These are phyloP conservation scores for Fusarium heterosporum DNA, from an alignment of 2,329 filamentous ascomycete genomes.

Conservation along the genomic window DNA sequence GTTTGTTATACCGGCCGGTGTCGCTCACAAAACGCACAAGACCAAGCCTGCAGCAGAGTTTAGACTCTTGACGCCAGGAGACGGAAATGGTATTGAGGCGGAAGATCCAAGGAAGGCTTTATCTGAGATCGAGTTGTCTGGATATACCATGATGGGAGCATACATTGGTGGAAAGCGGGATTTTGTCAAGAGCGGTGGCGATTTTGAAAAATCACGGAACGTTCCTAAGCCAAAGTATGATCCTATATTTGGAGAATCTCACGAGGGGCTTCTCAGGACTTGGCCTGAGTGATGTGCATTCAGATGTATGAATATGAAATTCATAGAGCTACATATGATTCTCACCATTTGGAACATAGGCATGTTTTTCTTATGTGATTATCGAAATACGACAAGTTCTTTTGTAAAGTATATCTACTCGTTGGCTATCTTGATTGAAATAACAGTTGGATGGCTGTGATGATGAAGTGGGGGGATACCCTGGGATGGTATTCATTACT, in stretches of 20 bases:
- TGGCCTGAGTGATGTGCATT: conserved; percentile 18
- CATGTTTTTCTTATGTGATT: too few species aligned
- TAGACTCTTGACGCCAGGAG: conserved; percentile 58
- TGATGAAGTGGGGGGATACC: too few species aligned
- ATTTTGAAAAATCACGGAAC: conserved; percentile 37
- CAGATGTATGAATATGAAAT: not conserved
- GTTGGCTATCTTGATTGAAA: too few species aligned
- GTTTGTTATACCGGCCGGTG: conserved; percentile 68
- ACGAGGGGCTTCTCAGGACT: conserved; percentile 10
- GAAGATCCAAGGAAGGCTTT: conserved; percentile 53
- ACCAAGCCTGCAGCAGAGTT: conserved; percentile 52
- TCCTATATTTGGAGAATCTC: conserved; percentile 32
- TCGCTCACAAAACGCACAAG: conserved; percentile 66
- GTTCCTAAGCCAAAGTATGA: conserved; percentile 37
- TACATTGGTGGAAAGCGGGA: conserved; percentile 53
- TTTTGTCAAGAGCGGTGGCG: conserved; percentile 35
- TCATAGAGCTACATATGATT: too few species aligned
- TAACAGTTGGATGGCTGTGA: too few species aligned
- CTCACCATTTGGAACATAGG: too few species aligned
- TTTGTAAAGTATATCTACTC: too few species aligned
- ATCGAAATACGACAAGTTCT: too few species aligned
- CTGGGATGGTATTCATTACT: too few species aligned
- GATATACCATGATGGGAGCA: conserved; percentile 59
- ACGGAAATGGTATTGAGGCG: conserved; percentile 53
- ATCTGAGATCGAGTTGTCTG: conserved; percentile 50